Evolutionary conservation across 352 stramenopile genomes (phyloP), one percentile per base, ranked within the genome.

Genomic region (Globisporangium ultimum): DNA sequence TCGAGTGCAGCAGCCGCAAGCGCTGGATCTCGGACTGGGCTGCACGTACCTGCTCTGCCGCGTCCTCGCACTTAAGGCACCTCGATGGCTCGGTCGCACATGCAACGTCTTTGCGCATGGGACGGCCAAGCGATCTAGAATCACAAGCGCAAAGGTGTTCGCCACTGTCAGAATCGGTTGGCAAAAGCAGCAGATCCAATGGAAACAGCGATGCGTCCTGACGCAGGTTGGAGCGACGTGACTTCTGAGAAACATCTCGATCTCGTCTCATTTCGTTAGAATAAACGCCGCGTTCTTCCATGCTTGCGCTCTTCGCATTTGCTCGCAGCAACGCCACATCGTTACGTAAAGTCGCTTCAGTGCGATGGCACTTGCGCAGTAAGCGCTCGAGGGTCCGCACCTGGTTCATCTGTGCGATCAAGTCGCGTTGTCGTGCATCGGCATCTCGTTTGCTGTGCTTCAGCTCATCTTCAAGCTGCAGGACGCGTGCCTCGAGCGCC

Each of bases 111-210:
- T 36, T 36, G 8, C 28, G 4, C 28, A 10, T 1, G 28, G 5
- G 7, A 36, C 3, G 11, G 11, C 0, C 24, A 32, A 14, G 3
- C 20, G 20, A 38, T 12, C 14, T 18, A 47, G 38, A 17, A n/a
- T 36, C 46, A 34, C 52, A 58, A 20, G 5, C 14, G 21, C 53
- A 59, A 42, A 38, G 53, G 7, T 34, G 50, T 20, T 59, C 53
- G 18, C 11, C 40, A 48, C 21, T n/a, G 53, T 18, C 41, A 3
- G 14, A 17, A 14, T 51, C 45, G 24, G 49, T 11, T n/a, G 43
- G 18, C 10, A 20, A n/a, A 3, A 52, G 42, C 45, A 60, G 22
- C 20, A 45, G 17, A 20, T 60, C 53, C 18, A 60, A 22, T 18
- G 53, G 53, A 17, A 46, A 48, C 10, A 56, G 21, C 34, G 48